Base-by-base conservation (phyloP, 139 green algal species). In the Chara braunii region DNA sequence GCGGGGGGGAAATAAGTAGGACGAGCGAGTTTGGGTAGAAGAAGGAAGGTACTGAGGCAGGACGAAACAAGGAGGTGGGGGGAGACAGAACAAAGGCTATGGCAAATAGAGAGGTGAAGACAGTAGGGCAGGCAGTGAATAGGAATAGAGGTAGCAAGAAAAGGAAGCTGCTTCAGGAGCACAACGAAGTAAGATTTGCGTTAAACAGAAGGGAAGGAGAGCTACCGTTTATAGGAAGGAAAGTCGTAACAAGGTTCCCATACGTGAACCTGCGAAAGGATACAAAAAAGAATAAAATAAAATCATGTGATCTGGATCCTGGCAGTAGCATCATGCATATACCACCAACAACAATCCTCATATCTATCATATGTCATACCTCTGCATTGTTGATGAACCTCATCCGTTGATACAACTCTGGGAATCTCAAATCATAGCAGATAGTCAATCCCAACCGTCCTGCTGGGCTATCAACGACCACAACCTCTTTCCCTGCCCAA, bases 351-450 rank as follows among this genome's bases (percentile, higher is more conserved):
- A n/a, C n/a, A n/a, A n/a, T n/a, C n/a, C n/a, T n/a, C n/a, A n/a
- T 18, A 24, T 8, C 30, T 60, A 62, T 24, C 30, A 42, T 12
- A 14, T 24, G 8, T 60, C 43, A 33, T 22, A 75, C 66, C 64
- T 76, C 53, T 14, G 40, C 64, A 26, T 32, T 23, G n/a, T 68
- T 6, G 9, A 23, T 68, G 65, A 81, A 92, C 0, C 75, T 70
- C 31, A 96, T 80, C 18, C 45, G 58, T 67, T 95, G 83, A 70
- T 93, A 97, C 37, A 98, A 28, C 58, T 94, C 79, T 3, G 92
- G 91, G 53, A 98, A 98, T 2, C 92, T 78, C 35, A 98, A 62
- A 70, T 98, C 92, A 65, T 98, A 98, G 77, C 92, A 98, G 0
- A 90, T 70, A 30, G 77, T 92, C 5, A 97, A 67, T 12, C 86